These are phyloP conservation scores for Diaporthe sp. DNA, from an alignment of 2,329 filamentous ascomycete species.

Conservation along the genomic window DNA sequence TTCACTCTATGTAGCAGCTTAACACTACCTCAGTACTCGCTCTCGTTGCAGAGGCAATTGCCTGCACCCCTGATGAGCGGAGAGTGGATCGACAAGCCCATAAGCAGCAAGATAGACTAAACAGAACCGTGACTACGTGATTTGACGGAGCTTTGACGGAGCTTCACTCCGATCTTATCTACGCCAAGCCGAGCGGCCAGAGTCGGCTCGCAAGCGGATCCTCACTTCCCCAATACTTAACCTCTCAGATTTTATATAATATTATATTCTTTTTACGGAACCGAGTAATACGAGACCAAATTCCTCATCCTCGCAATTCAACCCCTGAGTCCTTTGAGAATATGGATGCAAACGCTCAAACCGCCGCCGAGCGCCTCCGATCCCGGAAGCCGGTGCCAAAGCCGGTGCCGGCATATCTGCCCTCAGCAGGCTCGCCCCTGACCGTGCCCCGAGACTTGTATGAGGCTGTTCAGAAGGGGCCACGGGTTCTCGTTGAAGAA, in stretches of 20 bases:
- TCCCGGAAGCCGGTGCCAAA: conserved; percentile 60
- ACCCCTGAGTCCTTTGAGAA: too few relatives aligned
- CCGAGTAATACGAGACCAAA: not conserved
- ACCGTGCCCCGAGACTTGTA: conserved; percentile 65
- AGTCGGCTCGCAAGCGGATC: not conserved
- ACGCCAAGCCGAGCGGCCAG: conserved; percentile 19
- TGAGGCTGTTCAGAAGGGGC: conserved; percentile 69
- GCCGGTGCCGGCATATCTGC: conserved; percentile 64
- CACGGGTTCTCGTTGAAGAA: conserved; percentile 58
- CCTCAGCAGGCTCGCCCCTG: conserved; percentile 58
- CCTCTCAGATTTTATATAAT: too few relatives aligned
- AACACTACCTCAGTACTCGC: too few relatives aligned
- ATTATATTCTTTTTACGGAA: not conserved
- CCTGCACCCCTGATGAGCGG: too few relatives aligned
- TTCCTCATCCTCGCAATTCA: not conserved
- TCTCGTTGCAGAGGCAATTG: too few relatives aligned
- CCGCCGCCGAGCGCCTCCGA: conserved; percentile 57
- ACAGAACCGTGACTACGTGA: not conserved
- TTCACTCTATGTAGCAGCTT: too few relatives aligned
- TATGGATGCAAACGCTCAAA: conserved; percentile 40
- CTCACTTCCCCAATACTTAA: not conserved
- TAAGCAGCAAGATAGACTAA: not conserved
- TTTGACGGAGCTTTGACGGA: not conserved
- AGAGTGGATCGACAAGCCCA: not conserved
- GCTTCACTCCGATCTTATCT: conserved; percentile 22